Base-by-base conservation (phyloP, 2,329 filamentous ascomycete species). In the Fusarium xylarioides region DNA sequence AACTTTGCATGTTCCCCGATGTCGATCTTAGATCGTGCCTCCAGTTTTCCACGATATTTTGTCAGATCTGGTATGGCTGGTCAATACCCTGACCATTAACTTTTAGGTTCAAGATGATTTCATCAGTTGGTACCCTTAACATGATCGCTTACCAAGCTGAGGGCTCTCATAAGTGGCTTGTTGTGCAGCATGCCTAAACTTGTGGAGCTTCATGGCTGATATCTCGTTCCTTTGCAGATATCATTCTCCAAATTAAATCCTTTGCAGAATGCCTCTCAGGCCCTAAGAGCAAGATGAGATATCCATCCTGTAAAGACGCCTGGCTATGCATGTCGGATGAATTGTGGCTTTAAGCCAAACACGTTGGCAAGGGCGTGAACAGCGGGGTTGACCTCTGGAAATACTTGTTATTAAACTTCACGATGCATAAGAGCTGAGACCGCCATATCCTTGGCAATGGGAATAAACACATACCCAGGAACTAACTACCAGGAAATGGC, bases 101-200 rank as follows among this genome's bases (percentile, higher is more conserved):
- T 37, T 70, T 71, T 57, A 53, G 53, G 62, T 71, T 58, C 35
- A 55, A 47, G 21, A 61, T 74, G 70, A 73, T 58, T 63, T 67
- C 62, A 71, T 73, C 34, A 34, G 40, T 26, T 57, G 21, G 43
- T 44, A 64, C 63, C 50, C 35, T 57, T 37, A 14, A 18, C 26
- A 56, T 16, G 30, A 19, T 40, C 26, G 40, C 42, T 68, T 54
- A 53, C 28, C 55, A 55, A 56, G 49, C n/a, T 55, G 38, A 67
- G 44, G 37, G 28, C 21, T 30, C 35, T 43, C 42, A n/a, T 32
- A 44, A 43, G 58, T 63, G 52, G 34, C 40, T 35, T 49, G 18
- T 44, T 42, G 19, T 52, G 38, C 38, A 52, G 52, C 38, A 47
- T 54, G 37, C 49, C 35, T 66, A 23, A 35, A n/a, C 49, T 42